These are phyloP conservation scores for Pseudogymnoascus sp. DNA, from an alignment of 2,329 filamentous ascomycete genomes.

Conservation along the genomic window DNA sequence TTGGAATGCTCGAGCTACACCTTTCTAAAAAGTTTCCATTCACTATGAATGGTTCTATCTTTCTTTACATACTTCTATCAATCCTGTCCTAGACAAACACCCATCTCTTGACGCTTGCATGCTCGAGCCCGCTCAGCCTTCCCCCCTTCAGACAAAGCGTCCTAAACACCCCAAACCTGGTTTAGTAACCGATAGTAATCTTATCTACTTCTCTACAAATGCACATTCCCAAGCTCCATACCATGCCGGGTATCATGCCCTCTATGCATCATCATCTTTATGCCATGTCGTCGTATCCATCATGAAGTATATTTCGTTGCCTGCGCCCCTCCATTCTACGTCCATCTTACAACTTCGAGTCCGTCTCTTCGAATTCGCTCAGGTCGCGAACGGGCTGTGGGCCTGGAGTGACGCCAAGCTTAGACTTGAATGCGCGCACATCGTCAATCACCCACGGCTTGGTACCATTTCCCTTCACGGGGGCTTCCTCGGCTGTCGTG, in stretches of 20 bases:
- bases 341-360: slow-evolving; percentile 63
- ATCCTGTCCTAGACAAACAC: background rate
- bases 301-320: slow-evolving; percentile 5
- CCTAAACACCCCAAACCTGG: background rate
- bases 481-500: slow-evolving; percentile 20
- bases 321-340: background rate
- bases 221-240: slow-evolving; percentile 2
- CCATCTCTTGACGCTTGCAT: background rate
- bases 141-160: background rate
- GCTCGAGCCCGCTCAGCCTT: background rate
- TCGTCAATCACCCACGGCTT: slow-evolving; percentile 62
- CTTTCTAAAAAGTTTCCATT: background rate
- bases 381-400: slow-evolving; percentile 67
- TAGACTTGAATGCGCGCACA: slow-evolving; percentile 72
- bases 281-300: background rate
- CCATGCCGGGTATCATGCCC: slow-evolving; percentile 5
- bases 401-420: slow-evolving; percentile 63
- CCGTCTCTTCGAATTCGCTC: slow-evolving; percentile 77
- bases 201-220: background rate
- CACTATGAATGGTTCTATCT: background rate
- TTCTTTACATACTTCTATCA: slow-evolving; percentile 9
- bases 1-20: background rate
- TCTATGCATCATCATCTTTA: slow-evolving; percentile 1
- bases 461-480: slow-evolving; percentile 36
- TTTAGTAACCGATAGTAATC: background rate